phyloP scores from a whole-genome alignment of 2,329 filamentous ascomycete genomes.

The Fusarium annulatum region DNA sequence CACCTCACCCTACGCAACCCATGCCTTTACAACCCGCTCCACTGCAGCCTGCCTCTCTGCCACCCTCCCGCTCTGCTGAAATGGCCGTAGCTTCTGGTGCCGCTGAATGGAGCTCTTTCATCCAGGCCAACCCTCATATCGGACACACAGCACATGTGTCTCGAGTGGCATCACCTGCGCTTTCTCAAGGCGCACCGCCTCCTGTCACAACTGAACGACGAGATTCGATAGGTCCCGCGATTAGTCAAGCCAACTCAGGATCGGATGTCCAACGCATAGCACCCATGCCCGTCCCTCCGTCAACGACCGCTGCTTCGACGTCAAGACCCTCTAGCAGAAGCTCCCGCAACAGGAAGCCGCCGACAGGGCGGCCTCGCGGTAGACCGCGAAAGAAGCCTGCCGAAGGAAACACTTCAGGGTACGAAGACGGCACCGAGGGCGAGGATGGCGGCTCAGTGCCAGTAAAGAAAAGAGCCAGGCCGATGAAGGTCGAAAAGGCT shows the following conservation, averaged over 20 bases:
- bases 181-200: conserved; percentile 49
- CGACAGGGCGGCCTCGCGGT: conserved; percentile 67
- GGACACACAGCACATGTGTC: conserved; percentile 51
- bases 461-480: conserved; percentile 78
- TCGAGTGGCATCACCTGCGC: conserved; percentile 52
- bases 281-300: conserved; percentile 48
- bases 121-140: conserved; percentile 74
- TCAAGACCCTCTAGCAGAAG: conserved; percentile 71
- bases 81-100: conserved; percentile 67
- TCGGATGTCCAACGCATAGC: conserved; percentile 52
- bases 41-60: conserved; percentile 1
- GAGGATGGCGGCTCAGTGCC: conserved; percentile 60
- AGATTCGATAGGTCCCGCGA: conserved; percentile 44
- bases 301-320: conserved; percentile 31
- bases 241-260: conserved; percentile 30
- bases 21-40: conserved; percentile 6
- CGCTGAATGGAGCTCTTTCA: conserved; percentile 81
- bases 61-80: conserved; percentile 43
- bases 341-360: conserved; percentile 56
- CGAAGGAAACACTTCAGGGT: conserved; percentile 77
- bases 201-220: conserved; percentile 31
- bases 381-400: conserved; percentile 65
- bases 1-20: neutral
- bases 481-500: conserved; percentile 78
- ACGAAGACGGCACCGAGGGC: conserved; percentile 74